Percentiles rank a stretch among this genome's conserved stretches.
Evolutionary conservation across 768 basidiomycete genomes (phyloP).

Genomic region (Inosperma sp.): DNA sequence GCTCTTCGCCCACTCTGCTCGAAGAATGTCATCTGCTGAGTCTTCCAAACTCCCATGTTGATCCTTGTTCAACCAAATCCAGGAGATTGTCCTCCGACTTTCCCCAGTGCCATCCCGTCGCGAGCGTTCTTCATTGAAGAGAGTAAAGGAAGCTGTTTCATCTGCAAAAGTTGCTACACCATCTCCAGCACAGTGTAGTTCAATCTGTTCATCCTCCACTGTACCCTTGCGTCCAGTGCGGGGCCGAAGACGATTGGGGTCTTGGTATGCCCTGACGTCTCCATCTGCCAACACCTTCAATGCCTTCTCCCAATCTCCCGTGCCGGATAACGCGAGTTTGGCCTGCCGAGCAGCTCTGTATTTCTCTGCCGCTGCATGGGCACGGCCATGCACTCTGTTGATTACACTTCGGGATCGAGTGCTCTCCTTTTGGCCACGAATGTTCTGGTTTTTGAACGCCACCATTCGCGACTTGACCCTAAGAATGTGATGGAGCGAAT

Average conservation of each 20-base stretch:
- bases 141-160: background rate
- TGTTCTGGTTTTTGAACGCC: too few species aligned
- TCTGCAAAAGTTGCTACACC: too few species aligned
- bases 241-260: constrained; percentile 4
- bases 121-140: background rate
- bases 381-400: constrained; percentile 8
- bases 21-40: constrained; percentile 3
- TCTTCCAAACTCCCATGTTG: background rate
- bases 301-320: constrained; percentile 11
- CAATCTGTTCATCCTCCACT: constrained; percentile 15
- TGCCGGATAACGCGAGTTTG: constrained; percentile 7
- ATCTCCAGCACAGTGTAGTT: background rate
- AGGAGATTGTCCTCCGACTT: constrained; percentile 1
- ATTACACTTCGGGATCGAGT: constrained; percentile 1
- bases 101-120: constrained; percentile 7
- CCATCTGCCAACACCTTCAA: background rate
- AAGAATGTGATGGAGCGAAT: constrained; percentile 5
- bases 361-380: constrained; percentile 3
- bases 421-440: constrained; percentile 1
- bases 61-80: constrained; percentile 3
- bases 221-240: constrained; percentile 15
- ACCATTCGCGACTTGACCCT: too few species aligned
- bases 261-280: constrained; percentile 13
- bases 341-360: constrained; percentile 11
- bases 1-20: constrained; percentile 13